Conservation (phyloP, 208 protist species). For the Crithidia sp. region DNA sequence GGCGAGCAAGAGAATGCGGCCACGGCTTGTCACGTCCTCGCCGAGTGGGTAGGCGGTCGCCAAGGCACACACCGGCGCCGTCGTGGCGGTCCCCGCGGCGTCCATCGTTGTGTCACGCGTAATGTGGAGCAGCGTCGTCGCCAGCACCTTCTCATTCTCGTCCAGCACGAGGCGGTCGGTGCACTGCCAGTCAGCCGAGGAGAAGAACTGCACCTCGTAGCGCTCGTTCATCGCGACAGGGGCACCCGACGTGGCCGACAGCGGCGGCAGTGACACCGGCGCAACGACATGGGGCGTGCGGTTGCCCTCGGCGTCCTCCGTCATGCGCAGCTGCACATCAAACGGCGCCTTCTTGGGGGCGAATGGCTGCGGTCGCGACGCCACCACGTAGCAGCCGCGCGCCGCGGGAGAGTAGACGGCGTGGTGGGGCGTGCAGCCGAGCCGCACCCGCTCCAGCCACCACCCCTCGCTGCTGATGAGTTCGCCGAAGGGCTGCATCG, state of each 20-base stretch:
- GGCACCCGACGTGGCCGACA: conserved; percentile 43
- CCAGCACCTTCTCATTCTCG: conserved; percentile 85
- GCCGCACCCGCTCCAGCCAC: conserved; percentile 69
- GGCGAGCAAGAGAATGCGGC: conserved; percentile 65
- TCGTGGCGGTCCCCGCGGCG: conserved; percentile 18
- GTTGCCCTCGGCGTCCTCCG: conserved; percentile 62
- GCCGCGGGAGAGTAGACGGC: conserved; percentile 76
- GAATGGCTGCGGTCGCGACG: conserved; percentile 69
- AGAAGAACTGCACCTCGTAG: conserved; percentile 71
- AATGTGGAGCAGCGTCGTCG: conserved; percentile 55
- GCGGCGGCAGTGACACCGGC: conserved; percentile 44
- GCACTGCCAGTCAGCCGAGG: conserved; percentile 52
- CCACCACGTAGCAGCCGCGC: conserved; percentile 74
- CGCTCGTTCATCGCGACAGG: conserved; percentile 76
- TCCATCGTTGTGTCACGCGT: conserved; percentile 59
- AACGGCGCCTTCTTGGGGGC: conserved; percentile 73
- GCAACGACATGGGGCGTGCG: conserved; percentile 46
- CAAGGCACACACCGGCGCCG: conserved; percentile 74
- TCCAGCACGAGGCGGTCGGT: conserved; percentile 59
- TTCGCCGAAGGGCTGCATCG: conserved; percentile 63
- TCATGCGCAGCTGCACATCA: conserved; percentile 77
- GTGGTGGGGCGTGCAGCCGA: conserved; percentile 84
- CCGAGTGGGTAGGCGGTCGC: conserved; percentile 86
- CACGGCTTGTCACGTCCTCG: conserved; percentile 85
- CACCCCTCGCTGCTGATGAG: conserved; percentile 50